Conservation (phyloP, 768 basidiomycete species). For the Trametes meyenii region DNA sequence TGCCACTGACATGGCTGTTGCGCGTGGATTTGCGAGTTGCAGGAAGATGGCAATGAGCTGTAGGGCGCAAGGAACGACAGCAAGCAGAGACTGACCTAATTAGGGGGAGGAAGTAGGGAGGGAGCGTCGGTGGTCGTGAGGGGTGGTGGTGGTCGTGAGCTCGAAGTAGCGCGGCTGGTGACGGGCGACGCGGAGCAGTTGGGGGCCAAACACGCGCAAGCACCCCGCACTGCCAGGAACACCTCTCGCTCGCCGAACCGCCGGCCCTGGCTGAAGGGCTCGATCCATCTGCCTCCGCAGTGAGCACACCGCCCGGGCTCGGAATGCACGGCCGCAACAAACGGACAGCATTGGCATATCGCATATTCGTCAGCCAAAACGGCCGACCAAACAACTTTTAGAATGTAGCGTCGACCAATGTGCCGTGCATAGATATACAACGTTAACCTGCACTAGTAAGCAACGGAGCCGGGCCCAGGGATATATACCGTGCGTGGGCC, state of each 20-base stretch:
- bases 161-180: conserved; percentile 19
- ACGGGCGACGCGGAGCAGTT: conserved; percentile 20
- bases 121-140: conserved; percentile 23
- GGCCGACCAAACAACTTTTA: too few relatives aligned
- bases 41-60: conserved; percentile 8
- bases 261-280: neutral
- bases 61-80: neutral
- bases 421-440: too few relatives aligned
- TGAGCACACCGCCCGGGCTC: neutral
- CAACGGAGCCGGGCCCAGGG: too few relatives aligned
- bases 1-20: conserved; percentile 28
- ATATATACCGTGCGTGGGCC: too few relatives aligned
- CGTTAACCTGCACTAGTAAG: too few relatives aligned
- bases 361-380: too few relatives aligned
- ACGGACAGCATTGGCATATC: too few relatives aligned
- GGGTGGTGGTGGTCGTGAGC: conserved; percentile 20
- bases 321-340: neutral
- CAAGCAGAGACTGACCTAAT: conserved; percentile 19
- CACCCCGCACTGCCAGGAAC: conserved; percentile 21
- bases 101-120: conserved; percentile 19
- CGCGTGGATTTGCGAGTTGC: conserved; percentile 7
- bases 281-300: conserved; percentile 3
- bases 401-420: neutral
- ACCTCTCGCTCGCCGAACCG: neutral
- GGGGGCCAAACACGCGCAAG: conserved; percentile 25